These are phyloP conservation scores for Xylaria sp. DNA, from an alignment of 2,329 filamentous ascomycete genomes.

Conservation along the genomic window DNA sequence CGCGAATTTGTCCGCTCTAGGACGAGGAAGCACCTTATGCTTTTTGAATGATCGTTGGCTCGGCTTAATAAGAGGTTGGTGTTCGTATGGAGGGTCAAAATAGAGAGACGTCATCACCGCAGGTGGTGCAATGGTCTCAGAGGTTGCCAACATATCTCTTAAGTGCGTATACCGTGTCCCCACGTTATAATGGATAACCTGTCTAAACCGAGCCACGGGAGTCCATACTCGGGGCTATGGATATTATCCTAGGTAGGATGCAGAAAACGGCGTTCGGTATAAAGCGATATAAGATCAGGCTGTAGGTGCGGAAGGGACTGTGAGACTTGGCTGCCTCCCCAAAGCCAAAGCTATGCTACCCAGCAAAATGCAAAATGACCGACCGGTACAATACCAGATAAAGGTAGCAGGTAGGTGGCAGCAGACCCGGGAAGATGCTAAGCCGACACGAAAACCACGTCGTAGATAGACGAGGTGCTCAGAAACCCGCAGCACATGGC, in stretches of 20 bases:
- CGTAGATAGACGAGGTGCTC: conserved; percentile 32
- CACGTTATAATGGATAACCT: conserved; percentile 23
- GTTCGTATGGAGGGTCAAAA: conserved; percentile 46
- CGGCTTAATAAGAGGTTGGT: conserved; percentile 41
- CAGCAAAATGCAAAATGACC: conserved; percentile 14
- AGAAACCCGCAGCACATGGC: conserved; percentile 35
- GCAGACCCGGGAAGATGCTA: conserved; percentile 30
- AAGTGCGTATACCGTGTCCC: conserved; percentile 9
- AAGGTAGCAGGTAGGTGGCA: conserved; percentile 20
- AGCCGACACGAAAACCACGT: conserved; percentile 36
- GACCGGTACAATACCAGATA: conserved; percentile 12
- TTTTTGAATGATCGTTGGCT: conserved; percentile 51
- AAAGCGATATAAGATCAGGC: conserved; percentile 4
- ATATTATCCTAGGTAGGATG: conserved; percentile 6
- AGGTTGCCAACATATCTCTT: conserved; percentile 47
- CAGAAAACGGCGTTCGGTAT: conserved; percentile 1
- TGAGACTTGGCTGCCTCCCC: background rate
- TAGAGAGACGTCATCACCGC: conserved; percentile 45
- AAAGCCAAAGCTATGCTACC: conserved; percentile 22
- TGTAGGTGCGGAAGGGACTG: conserved; percentile 1
- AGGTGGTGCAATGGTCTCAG: conserved; percentile 45
- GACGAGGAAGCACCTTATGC: conserved; percentile 54
- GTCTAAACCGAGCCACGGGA: conserved; percentile 39
- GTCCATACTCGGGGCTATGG: conserved; percentile 41
- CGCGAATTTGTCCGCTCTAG: conserved; percentile 44